These are phyloP conservation scores for Pinus albicaulis DNA, from an alignment of 75 land plant species.

Conservation along the genomic window DNA sequence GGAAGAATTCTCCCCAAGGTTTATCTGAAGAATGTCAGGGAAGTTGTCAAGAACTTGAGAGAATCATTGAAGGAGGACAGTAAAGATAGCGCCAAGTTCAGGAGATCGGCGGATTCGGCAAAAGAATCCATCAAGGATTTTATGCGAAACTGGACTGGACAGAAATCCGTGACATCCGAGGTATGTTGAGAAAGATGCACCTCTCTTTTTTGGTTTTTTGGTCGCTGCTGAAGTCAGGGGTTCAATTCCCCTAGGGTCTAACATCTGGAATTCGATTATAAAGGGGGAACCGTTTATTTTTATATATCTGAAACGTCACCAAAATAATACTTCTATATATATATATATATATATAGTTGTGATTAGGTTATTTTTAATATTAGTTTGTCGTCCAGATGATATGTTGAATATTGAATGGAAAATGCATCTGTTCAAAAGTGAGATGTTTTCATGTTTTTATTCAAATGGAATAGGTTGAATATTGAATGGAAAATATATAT, in stretches of 20 bases:
- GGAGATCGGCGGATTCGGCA: conserved; percentile 85
- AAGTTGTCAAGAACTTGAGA: conserved; percentile 71
- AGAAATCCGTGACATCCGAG: conserved; percentile 57
- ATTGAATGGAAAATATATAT: too few species aligned
- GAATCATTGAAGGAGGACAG: conserved; percentile 74
- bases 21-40: conserved; percentile 83
- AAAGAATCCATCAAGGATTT: conserved; percentile 84
- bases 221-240: neutral
- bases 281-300: too few species aligned
- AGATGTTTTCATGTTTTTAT: too few species aligned
- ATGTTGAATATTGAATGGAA: too few species aligned
- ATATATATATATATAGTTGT: too few species aligned
- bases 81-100: conserved; percentile 65
- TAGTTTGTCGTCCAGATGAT: too few species aligned
- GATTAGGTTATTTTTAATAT: too few species aligned
- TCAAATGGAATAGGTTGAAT: too few species aligned
- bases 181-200: conserved; percentile 17
- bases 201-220: neutral
- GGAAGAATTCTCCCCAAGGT: conserved; percentile 87
- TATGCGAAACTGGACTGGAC: conserved; percentile 73
- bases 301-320: too few species aligned
- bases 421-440: too few species aligned
- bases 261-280: too few species aligned
- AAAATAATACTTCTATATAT: too few species aligned
- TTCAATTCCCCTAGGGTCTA: neutral